phyloP scores from a whole-genome alignment of 768 basidiomycete species.

The Tubosaeta brunneosetosa region DNA sequence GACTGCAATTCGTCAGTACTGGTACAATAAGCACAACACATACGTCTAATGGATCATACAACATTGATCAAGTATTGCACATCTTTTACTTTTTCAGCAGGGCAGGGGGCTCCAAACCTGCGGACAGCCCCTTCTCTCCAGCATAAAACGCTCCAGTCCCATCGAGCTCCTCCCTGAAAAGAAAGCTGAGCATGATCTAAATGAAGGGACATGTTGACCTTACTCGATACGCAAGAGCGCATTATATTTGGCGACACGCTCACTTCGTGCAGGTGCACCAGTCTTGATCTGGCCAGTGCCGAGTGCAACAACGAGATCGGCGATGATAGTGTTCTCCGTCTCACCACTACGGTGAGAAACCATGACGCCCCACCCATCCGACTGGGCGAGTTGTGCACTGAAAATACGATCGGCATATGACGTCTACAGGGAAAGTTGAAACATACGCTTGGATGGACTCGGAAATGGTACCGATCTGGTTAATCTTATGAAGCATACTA shows the following conservation, averaged over 20 bases:
- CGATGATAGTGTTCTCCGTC: slow-evolving; percentile 96
- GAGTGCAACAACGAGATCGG: slow-evolving; percentile 92
- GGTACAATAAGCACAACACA: slow-evolving; percentile 20
- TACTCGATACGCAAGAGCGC: slow-evolving; percentile 85
- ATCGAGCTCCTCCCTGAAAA: slow-evolving; percentile 65
- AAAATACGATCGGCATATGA: slow-evolving; percentile 3
- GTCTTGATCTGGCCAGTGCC: slow-evolving; percentile 97
- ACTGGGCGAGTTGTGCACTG: slow-evolving; percentile 93
- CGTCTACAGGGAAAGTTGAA: background rate
- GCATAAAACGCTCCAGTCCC: slow-evolving; percentile 66
- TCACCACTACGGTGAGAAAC: slow-evolving; percentile 98
- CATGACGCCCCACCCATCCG: slow-evolving; percentile 99
- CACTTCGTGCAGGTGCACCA: slow-evolving; percentile 91
- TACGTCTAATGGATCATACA: slow-evolving; percentile 29
- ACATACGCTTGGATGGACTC: slow-evolving; percentile 98
- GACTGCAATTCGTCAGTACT: slow-evolving; percentile 20
- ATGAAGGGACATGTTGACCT: slow-evolving; percentile 25
- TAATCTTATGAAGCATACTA: slow-evolving; percentile 48
- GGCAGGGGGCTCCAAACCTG: slow-evolving; percentile 67
- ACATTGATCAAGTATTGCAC: slow-evolving; percentile 5
- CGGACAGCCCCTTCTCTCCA: slow-evolving; percentile 74
- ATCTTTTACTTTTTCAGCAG: slow-evolving; percentile 57
- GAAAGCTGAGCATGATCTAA: background rate
- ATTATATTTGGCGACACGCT: slow-evolving; percentile 97
- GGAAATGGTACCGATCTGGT: slow-evolving; percentile 98